Evolutionary conservation across 1,284 basidiomycete species (phyloP).

Genomic region (Malassezia restricta): DNA sequence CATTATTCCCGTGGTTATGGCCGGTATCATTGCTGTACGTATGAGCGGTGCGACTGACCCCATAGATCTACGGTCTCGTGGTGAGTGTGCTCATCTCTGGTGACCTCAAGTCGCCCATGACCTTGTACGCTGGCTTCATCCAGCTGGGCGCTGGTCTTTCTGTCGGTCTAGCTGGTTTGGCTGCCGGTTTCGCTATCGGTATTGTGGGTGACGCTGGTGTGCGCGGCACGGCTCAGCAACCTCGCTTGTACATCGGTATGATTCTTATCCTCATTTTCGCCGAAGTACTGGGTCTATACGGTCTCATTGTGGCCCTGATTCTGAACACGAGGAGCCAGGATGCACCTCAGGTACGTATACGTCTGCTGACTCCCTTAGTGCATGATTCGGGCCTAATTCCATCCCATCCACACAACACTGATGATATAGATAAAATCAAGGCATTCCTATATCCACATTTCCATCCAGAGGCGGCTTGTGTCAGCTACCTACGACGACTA

Average conservation of each 20-base stretch:
- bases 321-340: slow-evolving; percentile 56
- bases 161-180: slow-evolving; percentile 79
- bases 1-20: slow-evolving; percentile 94
- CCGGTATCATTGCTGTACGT: slow-evolving; percentile 75
- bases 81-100: slow-evolving; percentile 50
- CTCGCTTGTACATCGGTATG: slow-evolving; percentile 77
- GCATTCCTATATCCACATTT: background rate
- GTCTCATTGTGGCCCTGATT: slow-evolving; percentile 77
- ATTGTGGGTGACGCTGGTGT: slow-evolving; percentile 75
- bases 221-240: slow-evolving; percentile 56
- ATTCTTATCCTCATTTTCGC: slow-evolving; percentile 66
- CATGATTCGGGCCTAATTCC: background rate
- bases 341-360: slow-evolving; percentile 12
- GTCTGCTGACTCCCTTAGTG: background rate
- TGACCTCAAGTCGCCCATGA: slow-evolving; percentile 48
- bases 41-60: slow-evolving; percentile 3
- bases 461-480: background rate
- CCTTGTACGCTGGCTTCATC: slow-evolving; percentile 72
- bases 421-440: background rate
- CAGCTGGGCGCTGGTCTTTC: slow-evolving; percentile 88
- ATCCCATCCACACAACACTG: background rate
- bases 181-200: slow-evolving; percentile 97
- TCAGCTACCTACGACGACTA: background rate
- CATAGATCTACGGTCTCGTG: slow-evolving; percentile 53
- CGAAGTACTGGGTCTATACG: slow-evolving; percentile 78